These are phyloP conservation scores for Mangifera indica DNA, from an alignment of 345 rosid genomes.

Conservation along the genomic window DNA sequence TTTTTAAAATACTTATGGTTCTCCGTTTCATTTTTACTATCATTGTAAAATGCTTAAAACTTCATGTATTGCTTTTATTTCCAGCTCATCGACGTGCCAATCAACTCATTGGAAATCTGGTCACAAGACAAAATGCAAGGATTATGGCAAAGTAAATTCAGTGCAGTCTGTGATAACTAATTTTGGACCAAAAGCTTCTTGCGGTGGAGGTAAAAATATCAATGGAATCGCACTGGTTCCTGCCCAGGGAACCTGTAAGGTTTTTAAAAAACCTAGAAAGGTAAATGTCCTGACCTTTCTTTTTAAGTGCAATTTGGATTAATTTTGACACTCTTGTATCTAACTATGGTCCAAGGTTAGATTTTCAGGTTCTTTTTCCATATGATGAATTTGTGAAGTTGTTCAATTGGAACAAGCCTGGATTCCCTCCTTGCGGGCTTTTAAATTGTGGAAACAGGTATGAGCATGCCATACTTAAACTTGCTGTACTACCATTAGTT, in stretches of 20 bases:
- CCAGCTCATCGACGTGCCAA: slow-evolving; percentile 74
- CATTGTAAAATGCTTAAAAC: background rate
- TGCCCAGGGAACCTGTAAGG: slow-evolving; percentile 35
- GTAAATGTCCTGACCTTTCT: slow-evolving; percentile 29
- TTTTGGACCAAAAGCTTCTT: slow-evolving; percentile 30
- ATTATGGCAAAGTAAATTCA: slow-evolving; percentile 19
- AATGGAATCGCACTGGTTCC: slow-evolving; percentile 56
- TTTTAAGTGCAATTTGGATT: background rate
- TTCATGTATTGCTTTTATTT: slow-evolving; percentile 3
- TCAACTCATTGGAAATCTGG: slow-evolving; percentile 59
- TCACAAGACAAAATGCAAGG: slow-evolving; percentile 65
- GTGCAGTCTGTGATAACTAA: slow-evolving; percentile 23
- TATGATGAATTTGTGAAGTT: slow-evolving; percentile 75
- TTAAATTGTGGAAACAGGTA: slow-evolving; percentile 98
- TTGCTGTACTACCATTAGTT: slow-evolving; percentile 9
- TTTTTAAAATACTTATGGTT: background rate
- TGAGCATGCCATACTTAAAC: slow-evolving; percentile 13
- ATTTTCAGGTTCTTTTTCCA: slow-evolving; percentile 79
- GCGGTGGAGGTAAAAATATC: slow-evolving; percentile 25
- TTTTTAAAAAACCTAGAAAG: slow-evolving; percentile 52
- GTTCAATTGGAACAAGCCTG: slow-evolving; percentile 65
- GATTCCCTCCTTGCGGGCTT: slow-evolving; percentile 83
- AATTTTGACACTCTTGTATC: slow-evolving; percentile 14
- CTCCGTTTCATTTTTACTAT: background rate
- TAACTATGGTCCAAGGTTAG: slow-evolving; percentile 15